Evolutionary conservation across 2,329 filamentous ascomycete species (phyloP), one percentile per base, ranked within the genome.

Genomic region (Fusarium sp.): DNA sequence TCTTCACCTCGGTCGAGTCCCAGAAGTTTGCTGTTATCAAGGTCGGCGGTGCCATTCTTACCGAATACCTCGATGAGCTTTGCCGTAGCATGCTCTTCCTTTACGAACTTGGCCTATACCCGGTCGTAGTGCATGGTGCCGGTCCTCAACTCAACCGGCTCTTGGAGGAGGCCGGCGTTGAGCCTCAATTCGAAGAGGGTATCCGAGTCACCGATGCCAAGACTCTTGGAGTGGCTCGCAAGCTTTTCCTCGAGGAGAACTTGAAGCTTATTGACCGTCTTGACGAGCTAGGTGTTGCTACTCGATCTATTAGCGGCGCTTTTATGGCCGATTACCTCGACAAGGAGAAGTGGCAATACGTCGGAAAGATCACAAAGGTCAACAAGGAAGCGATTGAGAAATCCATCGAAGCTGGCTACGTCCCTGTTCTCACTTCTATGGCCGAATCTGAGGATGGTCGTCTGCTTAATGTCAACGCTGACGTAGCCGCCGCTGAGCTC

Each of bases 11-110:
- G 33, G 94, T 97, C 65, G 96, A 94, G 44, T 97, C 94, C 35
- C 94, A 98, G 83, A 94, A 97, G 77, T 99, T 98, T 79, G 95
- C 94, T 71, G 95, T 99, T 48, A 97, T 99, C 81, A 99, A 99
- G 84, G 95, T 98, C 56, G 96, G 95, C 65, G 96, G 95, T 66
- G 96, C 95, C 67, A 97, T 98, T 75, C 87, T 99, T 75, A 97
- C 93, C 63, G 94, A 98, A 78, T 92, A 97, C 80, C 86, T 98
- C 56, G 92, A 97, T 79, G 94, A 94, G 75, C 88, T 99, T 56
- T 97, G 93, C 77, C 91, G 92, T 56, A 94, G 92, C 49, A 86
- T 98, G 61, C 91, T 93, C 28, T 96, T 98, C 81, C 88, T 98
- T 49, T 95, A 97, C 81, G 92, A 97, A 84, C 93, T 98, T 76